Evolutionary conservation across 225 moss, liverwort and hornwort genomes (phyloP).

Genomic region (Bryoerythrophyllum caledonicum): DNA sequence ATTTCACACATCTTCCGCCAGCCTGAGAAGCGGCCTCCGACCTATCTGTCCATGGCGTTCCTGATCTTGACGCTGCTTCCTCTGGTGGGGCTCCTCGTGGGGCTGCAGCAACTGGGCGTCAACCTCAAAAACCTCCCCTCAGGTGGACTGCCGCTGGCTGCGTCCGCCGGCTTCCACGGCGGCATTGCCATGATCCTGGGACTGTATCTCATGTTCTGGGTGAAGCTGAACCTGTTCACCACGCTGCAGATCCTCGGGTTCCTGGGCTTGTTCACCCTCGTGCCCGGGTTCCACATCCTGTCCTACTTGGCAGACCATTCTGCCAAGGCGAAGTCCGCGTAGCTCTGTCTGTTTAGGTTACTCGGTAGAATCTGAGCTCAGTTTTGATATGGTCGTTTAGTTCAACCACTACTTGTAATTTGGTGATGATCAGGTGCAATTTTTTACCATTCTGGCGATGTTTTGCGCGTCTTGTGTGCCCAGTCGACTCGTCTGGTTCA

Average conservation of each 20-base stretch:
- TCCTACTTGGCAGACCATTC: constrained; percentile 81
- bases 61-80: constrained; percentile 78
- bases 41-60: constrained; percentile 70
- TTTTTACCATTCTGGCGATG: constrained; percentile 21
- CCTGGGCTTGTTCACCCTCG: constrained; percentile 72
- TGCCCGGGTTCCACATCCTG: constrained; percentile 81
- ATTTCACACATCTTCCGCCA: constrained; percentile 86
- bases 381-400: constrained; percentile 45
- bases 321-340: constrained; percentile 76
- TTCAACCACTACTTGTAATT: constrained; percentile 29
- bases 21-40: constrained; percentile 81
- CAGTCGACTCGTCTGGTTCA: too few species aligned
- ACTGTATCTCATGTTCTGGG: constrained; percentile 86
- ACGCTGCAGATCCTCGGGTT: constrained; percentile 75
- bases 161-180: constrained; percentile 71
- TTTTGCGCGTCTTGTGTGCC: too few species aligned
- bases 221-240: constrained; percentile 82
- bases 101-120: constrained; percentile 62
- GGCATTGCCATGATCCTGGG: constrained; percentile 75
- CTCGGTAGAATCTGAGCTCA: constrained; percentile 38
- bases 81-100: constrained; percentile 69
- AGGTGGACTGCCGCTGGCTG: constrained; percentile 60
- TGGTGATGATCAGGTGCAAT: constrained; percentile 36
- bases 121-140: constrained; percentile 74
- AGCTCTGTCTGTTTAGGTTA: constrained; percentile 47